Evolutionary conservation across 164 flowering plant genomes (phyloP), one percentile per base, ranked within the genome.

Genomic region (Brasenia schreberi): DNA sequence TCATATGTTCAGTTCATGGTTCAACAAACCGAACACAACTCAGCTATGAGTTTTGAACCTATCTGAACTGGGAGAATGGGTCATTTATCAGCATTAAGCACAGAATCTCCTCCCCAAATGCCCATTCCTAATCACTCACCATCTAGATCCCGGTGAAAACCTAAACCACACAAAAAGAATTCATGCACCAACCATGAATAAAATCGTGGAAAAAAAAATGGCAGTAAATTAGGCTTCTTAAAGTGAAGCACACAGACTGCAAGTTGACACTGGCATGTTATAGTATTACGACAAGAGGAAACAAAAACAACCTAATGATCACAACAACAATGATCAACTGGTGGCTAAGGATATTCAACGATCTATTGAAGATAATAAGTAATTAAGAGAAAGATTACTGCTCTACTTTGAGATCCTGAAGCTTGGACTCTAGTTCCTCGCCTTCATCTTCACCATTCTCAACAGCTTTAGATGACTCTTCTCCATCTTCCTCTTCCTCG

Each of bases 371-470:
- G 16, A 14, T 0, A 49, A 6, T 9, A 49, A 14, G 56, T 49
- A 49, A 9, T 9, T 49, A 49, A 49, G 56, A 49, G 16, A 49
- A 49, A 52, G 61, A 76, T 49, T 82, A 81, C 16, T 72, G 58
- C 19, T 61, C 61, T 44, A 87, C 85, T 69, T 81, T 82, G 63
- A 88, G 85, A 59, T 76, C 70, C 74, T 79, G 72, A 66, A 88
- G 77, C 72, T 83, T 85, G 0, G 83, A 75, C 62, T 78, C 89
- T 64, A 88, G 68, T 64, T 77, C 89, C 42, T 79, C 78, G 10
- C 67, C 82, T 3, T 69, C 73, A 17, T 70, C 69, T 19, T 67
- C 67, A 4, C 43, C 71, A 3, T 64, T 74, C 12, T 67, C 79
- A 45, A 19, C 80, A 4, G 67, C 80, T 43, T 80, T 86, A 19